Base-by-base conservation (phyloP, 106 monocot genomes). In the Acorus gramineus region DNA sequence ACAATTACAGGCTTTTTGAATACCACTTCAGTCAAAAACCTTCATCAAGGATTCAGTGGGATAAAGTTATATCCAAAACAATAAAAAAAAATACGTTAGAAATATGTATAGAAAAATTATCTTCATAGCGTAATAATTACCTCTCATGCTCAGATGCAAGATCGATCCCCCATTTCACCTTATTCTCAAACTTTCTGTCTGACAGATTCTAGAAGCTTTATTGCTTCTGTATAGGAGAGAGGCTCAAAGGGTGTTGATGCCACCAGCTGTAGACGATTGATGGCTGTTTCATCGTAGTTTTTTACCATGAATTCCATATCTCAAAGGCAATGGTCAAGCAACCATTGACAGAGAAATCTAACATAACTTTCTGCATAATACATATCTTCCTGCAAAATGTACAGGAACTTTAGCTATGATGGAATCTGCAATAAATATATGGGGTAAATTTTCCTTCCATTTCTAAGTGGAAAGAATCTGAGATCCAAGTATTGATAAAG, bases 81-180 rank as follows among this genome's bases (percentile, higher is more conserved):
- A 28, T 28, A 28, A 28, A 28, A 28, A 28, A 28, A 28, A 28
- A 28, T 1, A 28, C 28, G 28, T 28, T 28, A 28, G 28, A 28
- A 28, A 28, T 28, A 28, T 28, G 28, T 28, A 28, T 28, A 28
- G 28, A 28, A 28, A 28, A 28, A 1, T 28, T 28, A 28, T 28
- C 28, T 28, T 28, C 28, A 28, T 28, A 28, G 28, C 28, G 1
- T 28, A 28, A 28, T 28, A 53, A 65, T 58, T 76, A 88, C 88
- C 88, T 78, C 71, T 88, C 88, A 79, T 88, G 85, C 72, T 89
- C 89, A 50, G 89, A 89, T 73, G 89, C 89, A 66, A 89, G 71
- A 74, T 89, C 89, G 14, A 89, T 75, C 13, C 89, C 89, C 89
- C 89, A 89, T 72, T 79, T 76, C 0, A 89, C 89, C 11, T 79